phyloP scores from a whole-genome alignment of 2,329 filamentous ascomycete species.

The Venturia oleaginea region DNA sequence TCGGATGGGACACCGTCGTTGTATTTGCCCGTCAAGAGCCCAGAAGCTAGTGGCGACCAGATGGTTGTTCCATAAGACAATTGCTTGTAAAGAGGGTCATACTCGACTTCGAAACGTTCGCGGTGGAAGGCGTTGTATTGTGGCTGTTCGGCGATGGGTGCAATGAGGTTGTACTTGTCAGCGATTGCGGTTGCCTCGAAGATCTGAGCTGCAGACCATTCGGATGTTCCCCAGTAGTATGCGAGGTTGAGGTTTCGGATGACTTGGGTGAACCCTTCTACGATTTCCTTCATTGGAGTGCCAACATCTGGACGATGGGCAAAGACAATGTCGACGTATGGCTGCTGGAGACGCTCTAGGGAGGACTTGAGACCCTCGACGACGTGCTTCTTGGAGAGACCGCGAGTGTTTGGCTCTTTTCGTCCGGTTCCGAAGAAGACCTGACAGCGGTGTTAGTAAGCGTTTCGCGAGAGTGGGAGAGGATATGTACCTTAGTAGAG shows the following conservation, averaged over 20 bases:
- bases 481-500: conserved; percentile 4
- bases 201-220: conserved; percentile 53
- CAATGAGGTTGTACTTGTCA: conserved; percentile 50
- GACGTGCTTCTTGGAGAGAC: conserved; percentile 42
- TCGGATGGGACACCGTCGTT: conserved; percentile 53
- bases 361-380: conserved; percentile 51
- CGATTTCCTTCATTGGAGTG: conserved; percentile 55
- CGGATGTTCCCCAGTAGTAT: conserved; percentile 56
- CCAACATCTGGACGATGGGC: conserved; percentile 56
- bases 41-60: conserved; percentile 47
- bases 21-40: conserved; percentile 55
- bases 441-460: background rate
- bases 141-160: conserved; percentile 45
- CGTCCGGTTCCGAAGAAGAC: conserved; percentile 47
- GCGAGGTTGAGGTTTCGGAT: conserved; percentile 49
- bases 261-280: conserved; percentile 44
- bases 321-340: conserved; percentile 59
- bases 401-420: conserved; percentile 49
- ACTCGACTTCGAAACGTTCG: conserved; percentile 53
- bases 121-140: conserved; percentile 56
- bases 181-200: conserved; percentile 47
- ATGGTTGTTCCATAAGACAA: conserved; percentile 49
- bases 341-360: conserved; percentile 49
- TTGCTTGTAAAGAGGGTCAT: conserved; percentile 47
- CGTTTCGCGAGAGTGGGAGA: background rate